phyloP scores from a whole-genome alignment of 306 rosid genomes.

The Astragalus membranaceus region DNA sequence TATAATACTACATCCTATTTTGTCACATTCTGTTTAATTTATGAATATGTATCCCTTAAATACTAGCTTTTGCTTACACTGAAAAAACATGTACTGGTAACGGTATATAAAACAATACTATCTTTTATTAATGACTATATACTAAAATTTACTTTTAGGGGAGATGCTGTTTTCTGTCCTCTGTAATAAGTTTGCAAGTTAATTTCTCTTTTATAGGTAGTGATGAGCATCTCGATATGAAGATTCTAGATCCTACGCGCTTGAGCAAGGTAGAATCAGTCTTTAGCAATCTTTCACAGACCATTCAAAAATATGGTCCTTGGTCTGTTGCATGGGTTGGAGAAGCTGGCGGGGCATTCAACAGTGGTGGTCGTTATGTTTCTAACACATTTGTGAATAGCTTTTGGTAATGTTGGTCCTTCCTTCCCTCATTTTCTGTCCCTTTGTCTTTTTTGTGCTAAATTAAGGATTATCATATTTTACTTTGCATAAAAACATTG shows the following conservation, averaged over 20 bases:
- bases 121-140: too few relatives aligned
- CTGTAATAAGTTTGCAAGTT: not conserved
- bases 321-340: constrained; percentile 95
- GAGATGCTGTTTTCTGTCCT: not conserved
- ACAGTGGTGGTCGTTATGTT: constrained; percentile 78
- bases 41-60: too few relatives aligned
- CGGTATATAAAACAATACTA: too few relatives aligned
- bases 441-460: too few relatives aligned
- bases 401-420: constrained; percentile 70
- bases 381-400: constrained; percentile 75
- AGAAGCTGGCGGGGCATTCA: constrained; percentile 95
- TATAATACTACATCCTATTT: too few relatives aligned
- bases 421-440: too few relatives aligned
- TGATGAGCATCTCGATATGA: constrained; percentile 48
- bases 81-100: too few relatives aligned
- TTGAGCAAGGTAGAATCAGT: constrained; percentile 44
- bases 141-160: not conserved
- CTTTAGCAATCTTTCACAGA: constrained; percentile 47
- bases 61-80: too few relatives aligned
- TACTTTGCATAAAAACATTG: not conserved
- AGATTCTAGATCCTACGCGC: constrained; percentile 59
- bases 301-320: constrained; percentile 55
- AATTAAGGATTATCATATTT: too few relatives aligned
- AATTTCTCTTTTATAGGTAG: constrained; percentile 41
- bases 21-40: too few relatives aligned